Evolutionary conservation across 75 land plant genomes (phyloP), one percentile per base, ranked within the genome.

Genomic region (Selaginella tamariscina): DNA sequence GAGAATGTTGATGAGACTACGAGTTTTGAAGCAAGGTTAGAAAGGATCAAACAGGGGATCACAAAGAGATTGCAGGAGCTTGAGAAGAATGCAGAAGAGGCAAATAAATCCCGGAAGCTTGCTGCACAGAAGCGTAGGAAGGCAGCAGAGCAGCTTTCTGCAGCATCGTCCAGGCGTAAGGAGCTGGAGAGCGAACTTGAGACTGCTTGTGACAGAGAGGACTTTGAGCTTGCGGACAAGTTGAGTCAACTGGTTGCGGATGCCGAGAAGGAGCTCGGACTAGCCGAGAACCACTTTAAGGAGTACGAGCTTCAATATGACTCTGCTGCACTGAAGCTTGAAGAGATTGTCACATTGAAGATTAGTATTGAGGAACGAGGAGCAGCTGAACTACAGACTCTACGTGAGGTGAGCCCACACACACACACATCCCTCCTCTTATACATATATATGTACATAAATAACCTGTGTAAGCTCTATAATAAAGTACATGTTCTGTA

Each of bases 181-280:
- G 81, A 82, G 23, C 70, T 88, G 39, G 93, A 88, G 67, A 80
- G 59, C 74, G 71, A 84, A 68, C 76, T 88, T 5, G 84, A 86
- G 27, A 84, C 74, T 24, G 89, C 93, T 0, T 88, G 93, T 31
- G 93, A 88, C 70, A 82, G 72, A 1, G 93, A 88, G 56, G 89
- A 88, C 67, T 88, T 88, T 78, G 93, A 88, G 66, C 78, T 24
- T 55, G 93, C 93, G 8, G 86, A 86, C 32, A 75, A 44, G 21
- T 59, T 88, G 15, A 86, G 85, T 56, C 79, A 83, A 70, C 66
- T 56, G 55, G 68, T 88, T 27, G 69, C 72, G 2, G 68, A 31
- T 23, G 79, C 74, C 0, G 89, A 88, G 67, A 68, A 71, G 33
- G 74, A 74, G 56, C 77, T 73, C 44, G 66, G 76, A 29, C 32